These are phyloP conservation scores for Solanum dulcamara DNA, from an alignment of 257 asterid species.

Conservation along the genomic window DNA sequence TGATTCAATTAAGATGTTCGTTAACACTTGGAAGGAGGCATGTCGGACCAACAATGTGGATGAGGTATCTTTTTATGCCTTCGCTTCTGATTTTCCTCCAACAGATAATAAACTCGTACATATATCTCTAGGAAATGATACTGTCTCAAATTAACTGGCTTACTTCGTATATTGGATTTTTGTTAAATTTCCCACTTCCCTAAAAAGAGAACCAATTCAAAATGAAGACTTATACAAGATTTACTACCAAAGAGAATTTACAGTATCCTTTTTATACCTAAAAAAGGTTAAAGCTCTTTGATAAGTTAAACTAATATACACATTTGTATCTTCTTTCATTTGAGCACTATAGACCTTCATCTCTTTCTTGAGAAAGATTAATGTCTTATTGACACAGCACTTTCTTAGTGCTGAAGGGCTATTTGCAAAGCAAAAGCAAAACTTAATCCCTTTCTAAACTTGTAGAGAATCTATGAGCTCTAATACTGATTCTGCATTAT, in stretches of 20 bases:
- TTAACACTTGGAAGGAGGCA: slow-evolving; percentile 73
- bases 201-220: neutral
- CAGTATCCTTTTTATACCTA: neutral
- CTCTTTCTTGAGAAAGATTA: neutral
- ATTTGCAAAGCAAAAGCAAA: neutral
- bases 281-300: neutral
- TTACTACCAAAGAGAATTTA: neutral
- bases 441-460: neutral
- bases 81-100: neutral
- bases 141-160: neutral
- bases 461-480: neutral
- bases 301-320: neutral
- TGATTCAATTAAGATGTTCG: slow-evolving; percentile 47
- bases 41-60: slow-evolving; percentile 37
- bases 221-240: neutral
- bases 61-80: slow-evolving; percentile 38
- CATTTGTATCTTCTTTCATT: neutral
- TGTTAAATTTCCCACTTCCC: neutral
- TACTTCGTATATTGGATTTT: neutral
- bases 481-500: neutral
- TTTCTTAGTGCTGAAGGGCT: slow-evolving; percentile 41
- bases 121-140: neutral
- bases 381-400: neutral
- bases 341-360: neutral
- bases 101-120: neutral